Base-by-base conservation (phyloP, 2,329 filamentous ascomycete genomes). In the Rutstroemia sp. region DNA sequence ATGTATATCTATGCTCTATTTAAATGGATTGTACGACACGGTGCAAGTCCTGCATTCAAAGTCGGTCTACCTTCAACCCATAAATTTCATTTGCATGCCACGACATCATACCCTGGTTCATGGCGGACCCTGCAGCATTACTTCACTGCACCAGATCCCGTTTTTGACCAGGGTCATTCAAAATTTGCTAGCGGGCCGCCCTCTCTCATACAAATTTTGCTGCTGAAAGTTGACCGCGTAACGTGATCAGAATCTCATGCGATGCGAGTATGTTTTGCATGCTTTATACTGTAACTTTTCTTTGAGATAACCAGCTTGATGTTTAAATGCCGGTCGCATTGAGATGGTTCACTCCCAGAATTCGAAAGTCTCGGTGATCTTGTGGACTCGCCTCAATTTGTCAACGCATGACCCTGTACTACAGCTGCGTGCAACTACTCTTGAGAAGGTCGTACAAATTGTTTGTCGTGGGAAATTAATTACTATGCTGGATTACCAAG, bases 231-330 rank as follows among this genome's bases (percentile, higher is more conserved):
- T 61, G 64, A 66, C 64, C 65, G 65, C 65, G 52, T 67, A 66
- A 66, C 65, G 61, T 68, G 65, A 66, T 60, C 42, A 54, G 58
- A 60, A 53, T 60, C 42, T 56, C 38, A 62, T 67, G 66, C 62
- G 60, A 61, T 62, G 62, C 63, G 64, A 60, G 59, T 66, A 67
- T 67, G 65, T 66, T 60, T 56, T 66, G 62, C 66, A 66, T 66
- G 44, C 48, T 58, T 58, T 10, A 41, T 59, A n/a, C n/a, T 59
- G 61, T 34, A 49, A 18, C 18, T 27, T 23, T 25, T 54, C 44
- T 30, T 30, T 39, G 23, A 54, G 47, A 6, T 5, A 19, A 6
- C 8, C 5, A 46, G 19, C 21, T 8, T 8, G 9, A 21, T 18
- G 2, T 34, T 18, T n/a, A 2, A 5, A 3, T 42, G 39, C n/a